Conservation (phyloP, 805 yeast genomes). For the Candida verbasci region DNA sequence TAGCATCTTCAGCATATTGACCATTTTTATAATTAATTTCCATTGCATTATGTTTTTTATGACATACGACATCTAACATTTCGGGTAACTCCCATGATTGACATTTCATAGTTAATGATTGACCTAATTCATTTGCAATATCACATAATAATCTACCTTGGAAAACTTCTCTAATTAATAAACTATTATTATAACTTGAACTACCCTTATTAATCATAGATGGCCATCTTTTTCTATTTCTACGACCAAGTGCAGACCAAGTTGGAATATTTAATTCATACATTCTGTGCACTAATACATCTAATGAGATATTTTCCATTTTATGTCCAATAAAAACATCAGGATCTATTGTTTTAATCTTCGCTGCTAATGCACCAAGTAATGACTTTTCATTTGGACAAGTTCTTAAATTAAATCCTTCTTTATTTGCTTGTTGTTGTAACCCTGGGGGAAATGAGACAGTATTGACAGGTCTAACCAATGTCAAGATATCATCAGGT, state of each 20-base stretch:
- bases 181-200: conserved; percentile 42
- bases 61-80: conserved; percentile 81
- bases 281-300: conserved; percentile 78
- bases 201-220: conserved; percentile 54
- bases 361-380: conserved; percentile 68
- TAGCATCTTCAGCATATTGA: conserved; percentile 62
- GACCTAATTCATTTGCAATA: conserved; percentile 91
- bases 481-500: conserved; percentile 62
- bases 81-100: conserved; percentile 92
- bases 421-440: conserved; percentile 52
- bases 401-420: conserved; percentile 46
- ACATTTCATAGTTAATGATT: conserved; percentile 84
- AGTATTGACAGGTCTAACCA: conserved; percentile 74
- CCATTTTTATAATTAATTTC: conserved; percentile 74
- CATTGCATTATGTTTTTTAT: conserved; percentile 52
- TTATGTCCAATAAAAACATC: conserved; percentile 88
- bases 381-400: conserved; percentile 74
- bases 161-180: conserved; percentile 62
- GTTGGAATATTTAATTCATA: conserved; percentile 65
- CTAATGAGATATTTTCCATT: conserved; percentile 73
- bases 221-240: conserved; percentile 75
- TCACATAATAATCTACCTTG: conserved; percentile 90
- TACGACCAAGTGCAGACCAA: conserved; percentile 83
- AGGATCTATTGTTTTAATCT: conserved; percentile 74
- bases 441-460: conserved; percentile 73